Evolutionary conservation across 129 eudicot genomes (phyloP), one percentile per base, ranked within the genome.

Genomic region (Artemisia annua): DNA sequence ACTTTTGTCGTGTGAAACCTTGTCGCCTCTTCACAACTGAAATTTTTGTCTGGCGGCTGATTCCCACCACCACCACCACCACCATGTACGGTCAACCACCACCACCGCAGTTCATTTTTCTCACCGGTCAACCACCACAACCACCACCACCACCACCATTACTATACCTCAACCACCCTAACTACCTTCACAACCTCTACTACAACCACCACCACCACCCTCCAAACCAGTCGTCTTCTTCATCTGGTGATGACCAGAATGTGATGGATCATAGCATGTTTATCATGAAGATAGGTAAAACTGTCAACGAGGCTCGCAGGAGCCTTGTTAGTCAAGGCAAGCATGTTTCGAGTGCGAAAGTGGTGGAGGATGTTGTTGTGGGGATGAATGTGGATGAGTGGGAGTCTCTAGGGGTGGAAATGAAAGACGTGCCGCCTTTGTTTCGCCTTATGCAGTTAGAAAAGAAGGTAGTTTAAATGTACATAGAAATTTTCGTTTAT

Each of bases 371-470:
- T 5, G 91, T 83, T 1, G 65, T 87, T 74, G 48, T 83, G 15
- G 19, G 18, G 24, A 69, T 87, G 14, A 39, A 90, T 1, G 69
- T 87, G 78, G 5, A 88, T 55, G 83, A 94, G 7, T 90, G 97
- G 95, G 97, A 90, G 44, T 79, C 84, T 11, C 63, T 90, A 72
- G 97, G 97, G 66, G 71, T 90, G 39, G 78, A 80, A 49, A 80
- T 90, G 85, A 94, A 87, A 72, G 83, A 83, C 18, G 86, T 87
- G 58, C 95, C 94, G 1, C 82, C 89, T 18, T 78, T 90, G 26
- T 76, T 74, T 32, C 71, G 46, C 11, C 46, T 39, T 39, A 39
- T 39, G 46, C 46, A 39, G 5, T 8, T 39, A 0, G 96, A 87
- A 90, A 90, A 85, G 16, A 90, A 90, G 91, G 95, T 87, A 35